Evolutionary conservation across 257 asterid genomes (phyloP).

Genomic region (Linderniella brevidens): DNA sequence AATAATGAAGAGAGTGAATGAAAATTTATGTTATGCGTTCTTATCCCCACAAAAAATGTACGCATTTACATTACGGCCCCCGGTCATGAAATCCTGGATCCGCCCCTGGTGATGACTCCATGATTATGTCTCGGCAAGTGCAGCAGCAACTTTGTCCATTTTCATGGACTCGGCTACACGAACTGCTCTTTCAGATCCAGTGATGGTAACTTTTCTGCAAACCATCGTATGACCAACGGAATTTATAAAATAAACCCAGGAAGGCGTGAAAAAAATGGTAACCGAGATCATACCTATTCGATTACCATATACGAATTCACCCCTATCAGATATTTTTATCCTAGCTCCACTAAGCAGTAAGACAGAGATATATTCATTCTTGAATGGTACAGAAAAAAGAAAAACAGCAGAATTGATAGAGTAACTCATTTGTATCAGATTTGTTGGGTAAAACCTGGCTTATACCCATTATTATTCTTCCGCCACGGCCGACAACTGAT

Average conservation of each 20-base stretch:
- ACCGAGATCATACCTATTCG: constrained; percentile 40
- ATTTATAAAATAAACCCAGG: too few relatives aligned
- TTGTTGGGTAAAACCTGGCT: constrained; percentile 50
- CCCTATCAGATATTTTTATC: constrained; percentile 88
- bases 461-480: constrained; percentile 67
- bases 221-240: too few relatives aligned
- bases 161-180: constrained; percentile 44
- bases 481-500: constrained; percentile 82
- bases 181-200: constrained; percentile 42
- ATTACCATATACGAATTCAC: constrained; percentile 83
- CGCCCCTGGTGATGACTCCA: too few relatives aligned
- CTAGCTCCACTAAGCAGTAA: constrained; percentile 88
- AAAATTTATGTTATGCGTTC: too few relatives aligned
- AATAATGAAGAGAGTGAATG: too few relatives aligned
- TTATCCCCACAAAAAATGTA: too few relatives aligned
- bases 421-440: constrained; percentile 1
- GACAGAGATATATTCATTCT: too few relatives aligned
- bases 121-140: too few relatives aligned
- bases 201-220: constrained; percentile 58
- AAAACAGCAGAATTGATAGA: too few relatives aligned
- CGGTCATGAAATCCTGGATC: too few relatives aligned
- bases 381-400: too few relatives aligned
- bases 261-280: neutral
- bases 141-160: constrained; percentile 29
- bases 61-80: too few relatives aligned